Evolutionary conservation across 805 yeast genomes (phyloP).

Genomic region (Wickerhamiella dianesei): DNA sequence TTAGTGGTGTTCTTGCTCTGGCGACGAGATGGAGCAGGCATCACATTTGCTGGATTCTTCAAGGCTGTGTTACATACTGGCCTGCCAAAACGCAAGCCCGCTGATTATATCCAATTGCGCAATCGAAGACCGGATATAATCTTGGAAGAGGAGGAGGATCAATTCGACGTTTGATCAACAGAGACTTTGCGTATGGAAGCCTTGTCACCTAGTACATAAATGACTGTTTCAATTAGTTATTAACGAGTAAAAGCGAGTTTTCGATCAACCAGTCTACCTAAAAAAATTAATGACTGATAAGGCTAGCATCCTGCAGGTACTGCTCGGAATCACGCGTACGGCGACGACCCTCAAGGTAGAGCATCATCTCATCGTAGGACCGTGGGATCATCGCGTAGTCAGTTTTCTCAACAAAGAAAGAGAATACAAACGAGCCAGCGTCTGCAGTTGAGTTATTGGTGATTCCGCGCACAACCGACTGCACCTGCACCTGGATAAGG

Average conservation of each 20-base stretch:
- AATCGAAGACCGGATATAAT: conserved; percentile 15
- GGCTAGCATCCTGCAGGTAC: conserved; percentile 11
- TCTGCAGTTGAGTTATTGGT: conserved; percentile 48
- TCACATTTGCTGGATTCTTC: conserved; percentile 11
- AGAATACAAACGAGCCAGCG: conserved; percentile 79
- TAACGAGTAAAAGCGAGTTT: too few relatives aligned
- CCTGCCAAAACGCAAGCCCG: conserved; percentile 1
- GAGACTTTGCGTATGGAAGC: too few relatives aligned
- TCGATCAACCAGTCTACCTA: too few relatives aligned
- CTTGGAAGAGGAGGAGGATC: conserved; percentile 19
- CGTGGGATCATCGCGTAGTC: conserved; percentile 68
- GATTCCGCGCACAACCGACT: conserved; percentile 59
- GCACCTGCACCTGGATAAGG: conserved; percentile 77
- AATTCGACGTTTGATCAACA: conserved; percentile 15
- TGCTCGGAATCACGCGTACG: conserved; percentile 70
- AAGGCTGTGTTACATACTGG: conserved; percentile 16
- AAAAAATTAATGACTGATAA: not conserved
- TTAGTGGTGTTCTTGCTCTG: conserved; percentile 13
- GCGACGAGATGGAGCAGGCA: conserved; percentile 14
- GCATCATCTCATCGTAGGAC: conserved; percentile 85
- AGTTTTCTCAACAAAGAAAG: conserved; percentile 51
- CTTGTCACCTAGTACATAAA: too few relatives aligned
- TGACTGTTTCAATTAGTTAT: too few relatives aligned
- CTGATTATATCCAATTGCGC: conserved; percentile 14
- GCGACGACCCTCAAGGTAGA: conserved; percentile 78